Evolutionary conservation across 2,329 filamentous ascomycete species (phyloP), one percentile per base, ranked within the genome.

Genomic region (Thielaviopsis musarum): DNA sequence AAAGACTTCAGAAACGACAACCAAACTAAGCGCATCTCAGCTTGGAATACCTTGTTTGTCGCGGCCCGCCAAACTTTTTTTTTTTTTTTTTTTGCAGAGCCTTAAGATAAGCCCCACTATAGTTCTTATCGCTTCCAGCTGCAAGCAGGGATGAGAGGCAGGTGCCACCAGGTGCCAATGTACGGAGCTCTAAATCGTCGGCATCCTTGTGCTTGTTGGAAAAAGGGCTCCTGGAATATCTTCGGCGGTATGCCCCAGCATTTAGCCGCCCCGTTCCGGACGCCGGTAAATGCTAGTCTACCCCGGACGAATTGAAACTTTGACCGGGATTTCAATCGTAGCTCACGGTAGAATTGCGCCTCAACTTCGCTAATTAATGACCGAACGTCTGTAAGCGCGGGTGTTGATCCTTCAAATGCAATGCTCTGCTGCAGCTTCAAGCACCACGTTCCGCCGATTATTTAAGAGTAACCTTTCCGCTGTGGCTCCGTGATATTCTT

Each of bases 41-140:
- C 52, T 19, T 38, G 26, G 22, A 13, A 15, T 26, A 13, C 17
- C 51, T 38, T 54, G 4, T 26, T 19, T 24, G 30, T 51, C 55
- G 13, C 38, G 9, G 38, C 3, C 45, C 38, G 55, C 55, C 17
- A 57, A 58, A 54, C 56, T 61, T 61, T 61, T 61, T 61, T 26
- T 26, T 26, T 26, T 26, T 26, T 26, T 26, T 26, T 26, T 61
- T 59, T 52, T 59, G 51, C 38, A 45, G 54, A 57, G 54, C 57
- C 45, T 34, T 19, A 28, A 57, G 60, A 61, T 61, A 59, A 59
- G 54, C 57, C 57, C 60, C 60, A 61, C 54, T 51, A 21, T 53
- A 48, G 54, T 17, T 30, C 53, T 61, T 56, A 59, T 59, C 56
- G 7, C 38, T 22, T 5, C 1, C 51, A 48, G 54, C n/a, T 30